phyloP scores from a whole-genome alignment of 768 basidiomycete species.

The Suillus placidus region DNA sequence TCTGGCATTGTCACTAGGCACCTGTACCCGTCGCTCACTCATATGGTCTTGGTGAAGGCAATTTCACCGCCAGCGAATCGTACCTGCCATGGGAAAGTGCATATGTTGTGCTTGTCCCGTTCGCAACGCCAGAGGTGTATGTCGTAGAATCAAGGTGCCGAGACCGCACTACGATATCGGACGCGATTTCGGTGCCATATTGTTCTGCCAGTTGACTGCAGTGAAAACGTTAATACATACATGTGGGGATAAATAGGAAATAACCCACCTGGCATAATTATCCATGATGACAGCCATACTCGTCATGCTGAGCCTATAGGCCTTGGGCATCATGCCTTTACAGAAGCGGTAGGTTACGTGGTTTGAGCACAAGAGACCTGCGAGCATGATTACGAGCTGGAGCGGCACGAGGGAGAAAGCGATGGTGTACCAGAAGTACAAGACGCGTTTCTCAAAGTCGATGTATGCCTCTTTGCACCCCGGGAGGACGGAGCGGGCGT shows the following conservation, averaged over 20 bases:
- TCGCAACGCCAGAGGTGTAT: conserved; percentile 1
- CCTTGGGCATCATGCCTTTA: conserved; percentile 62
- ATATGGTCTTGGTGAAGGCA: neutral
- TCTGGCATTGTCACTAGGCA: too few species aligned
- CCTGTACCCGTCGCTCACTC: neutral
- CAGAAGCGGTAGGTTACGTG: conserved; percentile 88
- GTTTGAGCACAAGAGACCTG: conserved; percentile 72
- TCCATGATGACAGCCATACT: conserved; percentile 87
- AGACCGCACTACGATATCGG: conserved; percentile 59
- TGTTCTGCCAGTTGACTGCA: conserved; percentile 72
- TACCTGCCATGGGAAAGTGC: too few species aligned
- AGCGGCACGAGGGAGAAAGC: conserved; percentile 69
- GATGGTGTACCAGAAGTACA: conserved; percentile 66
- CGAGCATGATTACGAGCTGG: conserved; percentile 65
- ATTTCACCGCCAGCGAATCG: neutral
- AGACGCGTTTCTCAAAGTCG: conserved; percentile 54
- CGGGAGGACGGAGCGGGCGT: too few species aligned
- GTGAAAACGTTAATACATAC: neutral
- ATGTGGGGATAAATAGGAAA: neutral
- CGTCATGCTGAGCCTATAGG: conserved; percentile 71
- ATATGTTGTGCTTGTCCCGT: too few species aligned
- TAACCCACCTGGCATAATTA: conserved; percentile 70
- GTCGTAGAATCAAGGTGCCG: conserved; percentile 42
- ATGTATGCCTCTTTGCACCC: conserved; percentile 62
- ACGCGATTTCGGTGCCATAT: conserved; percentile 66